These are phyloP conservation scores for Podila epicladia DNA, from an alignment of 192 early-diverging fungal species.

Conservation along the genomic window DNA sequence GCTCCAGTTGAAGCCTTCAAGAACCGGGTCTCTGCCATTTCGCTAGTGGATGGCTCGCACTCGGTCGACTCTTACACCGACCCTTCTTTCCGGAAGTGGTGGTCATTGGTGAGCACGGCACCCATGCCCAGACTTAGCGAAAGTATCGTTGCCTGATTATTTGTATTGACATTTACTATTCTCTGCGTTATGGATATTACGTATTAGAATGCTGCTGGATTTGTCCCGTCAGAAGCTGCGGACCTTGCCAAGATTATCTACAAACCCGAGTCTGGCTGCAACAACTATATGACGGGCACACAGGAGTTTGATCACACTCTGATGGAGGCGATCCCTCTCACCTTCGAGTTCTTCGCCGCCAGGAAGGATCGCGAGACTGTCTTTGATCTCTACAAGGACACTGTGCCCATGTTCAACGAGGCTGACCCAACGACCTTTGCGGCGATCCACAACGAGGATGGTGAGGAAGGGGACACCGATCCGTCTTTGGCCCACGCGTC, in stretches of 20 bases:
- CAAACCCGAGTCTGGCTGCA: conserved; percentile 12
- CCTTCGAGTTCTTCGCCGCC: conserved; percentile 19
- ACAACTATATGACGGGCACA: conserved; percentile 18
- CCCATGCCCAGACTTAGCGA: neutral
- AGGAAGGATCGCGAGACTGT: conserved; percentile 23
- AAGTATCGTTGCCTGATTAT: too few species aligned
- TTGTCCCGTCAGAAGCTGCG: conserved; percentile 8
- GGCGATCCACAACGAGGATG: conserved; percentile 4
- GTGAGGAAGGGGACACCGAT: neutral
- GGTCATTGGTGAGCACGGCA: conserved; percentile 24
- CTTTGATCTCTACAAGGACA: conserved; percentile 24
- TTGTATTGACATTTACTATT: too few species aligned
- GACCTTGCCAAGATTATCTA: conserved; percentile 22
- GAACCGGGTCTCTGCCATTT: conserved; percentile 32
- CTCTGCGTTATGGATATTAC: too few species aligned
- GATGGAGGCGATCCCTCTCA: conserved; percentile 8
- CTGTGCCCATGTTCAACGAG: neutral
- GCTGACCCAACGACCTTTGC: conserved; percentile 37
- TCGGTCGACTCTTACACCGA: conserved; percentile 14
- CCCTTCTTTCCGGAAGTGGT: conserved; percentile 30
- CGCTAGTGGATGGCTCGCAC: conserved; percentile 18
- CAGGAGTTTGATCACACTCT: conserved; percentile 19
- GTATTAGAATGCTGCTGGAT: conserved; percentile 28
- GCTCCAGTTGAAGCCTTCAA: conserved; percentile 26
- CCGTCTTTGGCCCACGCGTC: neutral